A percentile compares a stretch with the other conserved stretches of the same genome.
These are phyloP conservation scores for Cydonia oblonga DNA, from an alignment of 331 rosid genomes.

Conservation along the genomic window DNA sequence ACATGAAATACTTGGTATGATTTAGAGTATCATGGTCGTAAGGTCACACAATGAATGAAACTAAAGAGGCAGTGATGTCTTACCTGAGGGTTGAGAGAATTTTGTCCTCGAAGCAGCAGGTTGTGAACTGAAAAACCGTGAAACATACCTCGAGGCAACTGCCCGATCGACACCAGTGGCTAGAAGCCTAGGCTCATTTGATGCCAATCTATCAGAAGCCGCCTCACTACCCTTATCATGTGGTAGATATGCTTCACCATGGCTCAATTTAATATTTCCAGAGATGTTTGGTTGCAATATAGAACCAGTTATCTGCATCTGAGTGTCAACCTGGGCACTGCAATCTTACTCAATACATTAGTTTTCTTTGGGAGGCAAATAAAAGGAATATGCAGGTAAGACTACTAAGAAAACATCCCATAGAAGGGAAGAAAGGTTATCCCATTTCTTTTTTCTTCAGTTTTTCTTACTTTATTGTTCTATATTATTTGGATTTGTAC, in stretches of 20 bases:
- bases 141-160: constrained; percentile 61
- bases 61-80: constrained; percentile 9
- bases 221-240: constrained; percentile 66
- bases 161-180: constrained; percentile 35
- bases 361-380: not conserved
- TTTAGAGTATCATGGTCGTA: constrained; percentile 9
- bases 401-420: not conserved
- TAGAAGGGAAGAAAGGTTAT: not conserved
- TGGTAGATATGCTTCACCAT: constrained; percentile 87
- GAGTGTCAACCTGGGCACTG: constrained; percentile 94
- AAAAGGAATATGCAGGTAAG: constrained; percentile 4
- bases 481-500: not conserved
- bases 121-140: constrained; percentile 52
- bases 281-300: constrained; percentile 77
- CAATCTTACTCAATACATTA: constrained; percentile 12
- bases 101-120: constrained; percentile 37
- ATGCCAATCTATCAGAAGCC: constrained; percentile 42
- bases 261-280: constrained; percentile 78
- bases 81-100: constrained; percentile 56
- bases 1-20: not conserved
- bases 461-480: not conserved
- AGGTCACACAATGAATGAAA: constrained; percentile 10
- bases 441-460: not conserved
- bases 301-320: constrained; percentile 83
- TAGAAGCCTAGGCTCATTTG: constrained; percentile 44